Conservation (phyloP, 2,329 filamentous ascomycete genomes). For the Aspergillus nomiae region DNA sequence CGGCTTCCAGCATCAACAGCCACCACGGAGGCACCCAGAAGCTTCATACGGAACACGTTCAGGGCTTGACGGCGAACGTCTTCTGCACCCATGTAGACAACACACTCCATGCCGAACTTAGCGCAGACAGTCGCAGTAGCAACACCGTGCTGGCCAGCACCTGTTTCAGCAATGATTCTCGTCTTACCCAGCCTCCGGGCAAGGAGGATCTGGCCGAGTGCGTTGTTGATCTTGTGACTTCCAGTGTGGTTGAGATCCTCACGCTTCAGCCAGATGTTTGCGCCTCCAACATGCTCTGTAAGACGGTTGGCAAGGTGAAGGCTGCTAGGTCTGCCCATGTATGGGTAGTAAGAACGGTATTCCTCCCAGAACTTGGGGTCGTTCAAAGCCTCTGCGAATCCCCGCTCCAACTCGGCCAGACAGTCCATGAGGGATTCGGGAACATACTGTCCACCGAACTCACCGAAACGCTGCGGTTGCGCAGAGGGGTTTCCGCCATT, state of each 20-base stretch:
- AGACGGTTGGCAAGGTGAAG: constrained; percentile 86
- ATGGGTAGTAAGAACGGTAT: constrained; percentile 92
- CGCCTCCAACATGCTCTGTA: constrained; percentile 85
- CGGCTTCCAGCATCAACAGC: constrained; percentile 88
- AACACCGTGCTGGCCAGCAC: constrained; percentile 95
- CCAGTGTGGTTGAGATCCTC: constrained; percentile 98
- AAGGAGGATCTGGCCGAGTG: constrained; percentile 86
- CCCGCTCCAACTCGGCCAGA: constrained; percentile 82
- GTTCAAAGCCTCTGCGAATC: constrained; percentile 83
- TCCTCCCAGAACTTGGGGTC: constrained; percentile 97
- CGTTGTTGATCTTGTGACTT: constrained; percentile 99
- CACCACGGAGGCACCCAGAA: constrained; percentile 89
- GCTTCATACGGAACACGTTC: constrained; percentile 98
- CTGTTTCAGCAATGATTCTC: constrained; percentile 96
- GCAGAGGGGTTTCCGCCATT: constrained; percentile 63
- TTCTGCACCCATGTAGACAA: constrained; percentile 97
- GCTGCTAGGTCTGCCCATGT: constrained; percentile 93
- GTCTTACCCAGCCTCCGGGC: constrained; percentile 88
- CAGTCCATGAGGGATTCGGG: constrained; percentile 98
- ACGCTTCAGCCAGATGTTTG: constrained; percentile 96
- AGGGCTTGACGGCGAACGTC: constrained; percentile 94
- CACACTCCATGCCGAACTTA: constrained; percentile 97
- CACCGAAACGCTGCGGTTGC: constrained; percentile 84
- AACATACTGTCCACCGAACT: constrained; percentile 96
- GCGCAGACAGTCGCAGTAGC: constrained; percentile 96